These are phyloP conservation scores for Fusarium neocosmosporiellum DNA, from an alignment of 2,329 filamentous ascomycete genomes.

Conservation along the genomic window DNA sequence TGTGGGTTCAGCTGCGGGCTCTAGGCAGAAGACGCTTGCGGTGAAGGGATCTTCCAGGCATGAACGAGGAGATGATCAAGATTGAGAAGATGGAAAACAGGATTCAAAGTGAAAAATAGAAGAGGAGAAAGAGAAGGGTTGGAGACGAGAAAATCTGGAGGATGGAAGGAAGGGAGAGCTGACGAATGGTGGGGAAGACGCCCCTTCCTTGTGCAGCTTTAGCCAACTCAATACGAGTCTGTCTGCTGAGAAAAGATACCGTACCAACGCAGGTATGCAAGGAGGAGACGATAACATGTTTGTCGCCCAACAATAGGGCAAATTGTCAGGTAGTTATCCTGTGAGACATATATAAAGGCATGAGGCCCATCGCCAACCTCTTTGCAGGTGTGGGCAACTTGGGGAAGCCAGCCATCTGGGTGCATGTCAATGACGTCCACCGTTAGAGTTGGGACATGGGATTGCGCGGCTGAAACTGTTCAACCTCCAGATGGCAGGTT, in stretches of 20 bases:
- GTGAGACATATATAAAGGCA: background rate
- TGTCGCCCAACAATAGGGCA: background rate
- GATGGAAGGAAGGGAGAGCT: conserved; percentile 9
- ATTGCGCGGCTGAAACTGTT: background rate
- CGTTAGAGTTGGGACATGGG: background rate
- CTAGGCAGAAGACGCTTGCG: background rate
- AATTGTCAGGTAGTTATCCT: background rate
- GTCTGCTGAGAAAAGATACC: background rate
- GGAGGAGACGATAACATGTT: background rate
- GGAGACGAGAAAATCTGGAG: background rate
- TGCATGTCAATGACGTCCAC: background rate
- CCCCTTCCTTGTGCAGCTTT: conserved; percentile 15
- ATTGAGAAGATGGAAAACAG: background rate
- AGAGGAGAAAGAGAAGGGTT: background rate
- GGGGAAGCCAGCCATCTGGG: background rate
- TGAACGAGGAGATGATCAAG: background rate
- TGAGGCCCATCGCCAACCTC: background rate
- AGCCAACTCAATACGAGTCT: conserved; percentile 6
- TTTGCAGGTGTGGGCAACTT: background rate
- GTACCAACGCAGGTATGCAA: background rate
- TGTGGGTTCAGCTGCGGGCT: background rate
- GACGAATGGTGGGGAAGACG: conserved; percentile 19
- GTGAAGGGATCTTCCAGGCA: background rate
- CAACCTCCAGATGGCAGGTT: background rate
- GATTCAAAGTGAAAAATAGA: background rate